Evolutionary conservation across 306 rosid genomes (phyloP).

Genomic region (Fragaria ananassa): DNA sequence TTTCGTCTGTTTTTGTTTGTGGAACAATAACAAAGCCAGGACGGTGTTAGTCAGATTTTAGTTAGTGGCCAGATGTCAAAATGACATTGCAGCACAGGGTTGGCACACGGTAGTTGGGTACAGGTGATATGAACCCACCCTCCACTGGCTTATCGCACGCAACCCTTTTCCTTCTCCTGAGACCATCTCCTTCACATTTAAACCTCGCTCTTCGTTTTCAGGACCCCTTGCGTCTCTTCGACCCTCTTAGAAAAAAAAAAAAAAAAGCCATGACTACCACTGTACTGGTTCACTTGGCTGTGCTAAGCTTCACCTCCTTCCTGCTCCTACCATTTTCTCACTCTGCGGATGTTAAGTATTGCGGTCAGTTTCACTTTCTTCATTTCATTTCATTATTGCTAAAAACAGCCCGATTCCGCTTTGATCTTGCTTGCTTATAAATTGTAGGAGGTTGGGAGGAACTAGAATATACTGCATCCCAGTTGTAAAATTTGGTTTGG

Average conservation of each 20-base stretch:
- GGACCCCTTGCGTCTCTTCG: neutral
- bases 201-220: neutral
- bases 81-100: too few species aligned
- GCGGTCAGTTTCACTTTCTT: constrained; percentile 38
- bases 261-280: constrained; percentile 41
- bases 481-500: neutral
- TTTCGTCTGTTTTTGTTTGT: too few species aligned
- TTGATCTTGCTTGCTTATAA: constrained; percentile 5
- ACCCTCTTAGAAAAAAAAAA: too few species aligned
- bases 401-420: neutral
- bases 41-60: too few species aligned
- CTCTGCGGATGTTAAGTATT: constrained; percentile 50
- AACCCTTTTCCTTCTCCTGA: too few species aligned
- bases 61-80: too few species aligned
- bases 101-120: too few species aligned
- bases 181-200: neutral
- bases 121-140: too few species aligned
- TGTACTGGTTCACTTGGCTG: constrained; percentile 29
- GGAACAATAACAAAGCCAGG: too few species aligned
- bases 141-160: too few species aligned
- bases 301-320: constrained; percentile 31
- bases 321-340: constrained; percentile 37
- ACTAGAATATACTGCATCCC: neutral
- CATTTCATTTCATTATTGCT: neutral
- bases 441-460: neutral